Percentiles rank a stretch among this genome's conserved stretches.
Conservation (phyloP, 495 filamentous ascomycete species). For the Pseudevernia furfuracea region DNA sequence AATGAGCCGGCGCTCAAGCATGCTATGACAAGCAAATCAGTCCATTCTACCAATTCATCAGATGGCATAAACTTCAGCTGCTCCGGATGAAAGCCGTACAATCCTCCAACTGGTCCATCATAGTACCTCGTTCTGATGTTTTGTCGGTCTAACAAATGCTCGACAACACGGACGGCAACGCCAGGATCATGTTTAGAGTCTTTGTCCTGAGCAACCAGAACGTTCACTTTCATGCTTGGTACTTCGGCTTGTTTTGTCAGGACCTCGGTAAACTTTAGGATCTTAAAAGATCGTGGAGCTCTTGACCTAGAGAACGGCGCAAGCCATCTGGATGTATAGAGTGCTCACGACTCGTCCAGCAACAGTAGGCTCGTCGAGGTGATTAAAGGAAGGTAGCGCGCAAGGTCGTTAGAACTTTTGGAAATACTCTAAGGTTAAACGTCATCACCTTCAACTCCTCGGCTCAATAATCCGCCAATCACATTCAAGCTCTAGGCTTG, state of each 20-base stretch:
- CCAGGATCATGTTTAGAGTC: not conserved
- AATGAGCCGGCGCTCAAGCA: conserved; percentile 77
- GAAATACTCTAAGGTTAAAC: not conserved
- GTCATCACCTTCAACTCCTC: not conserved
- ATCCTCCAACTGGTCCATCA: not conserved
- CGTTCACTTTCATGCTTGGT: conserved; percentile 4
- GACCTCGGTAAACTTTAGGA: too few species aligned
- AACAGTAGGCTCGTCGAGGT: not conserved
- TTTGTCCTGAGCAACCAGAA: conserved; percentile 12
- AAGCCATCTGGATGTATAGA: not conserved
- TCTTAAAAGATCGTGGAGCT: not conserved
- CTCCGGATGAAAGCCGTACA: not conserved
- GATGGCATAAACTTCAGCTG: not conserved
- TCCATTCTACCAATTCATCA: conserved; percentile 50
- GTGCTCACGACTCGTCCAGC: not conserved
- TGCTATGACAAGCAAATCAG: conserved; percentile 73
- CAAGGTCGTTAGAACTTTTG: not conserved
- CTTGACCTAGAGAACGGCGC: not conserved
- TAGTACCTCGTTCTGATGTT: conserved; percentile 9
- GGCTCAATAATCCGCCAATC: not conserved
- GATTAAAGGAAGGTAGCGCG: not conserved
- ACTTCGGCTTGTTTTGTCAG: not conserved
- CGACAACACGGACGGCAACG: conserved; percentile 1
- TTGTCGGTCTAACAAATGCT: conserved; percentile 1
- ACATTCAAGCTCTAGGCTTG: not conserved